Conservation (phyloP, 2,329 filamentous ascomycete genomes). For the Colletotrichum cereale region DNA sequence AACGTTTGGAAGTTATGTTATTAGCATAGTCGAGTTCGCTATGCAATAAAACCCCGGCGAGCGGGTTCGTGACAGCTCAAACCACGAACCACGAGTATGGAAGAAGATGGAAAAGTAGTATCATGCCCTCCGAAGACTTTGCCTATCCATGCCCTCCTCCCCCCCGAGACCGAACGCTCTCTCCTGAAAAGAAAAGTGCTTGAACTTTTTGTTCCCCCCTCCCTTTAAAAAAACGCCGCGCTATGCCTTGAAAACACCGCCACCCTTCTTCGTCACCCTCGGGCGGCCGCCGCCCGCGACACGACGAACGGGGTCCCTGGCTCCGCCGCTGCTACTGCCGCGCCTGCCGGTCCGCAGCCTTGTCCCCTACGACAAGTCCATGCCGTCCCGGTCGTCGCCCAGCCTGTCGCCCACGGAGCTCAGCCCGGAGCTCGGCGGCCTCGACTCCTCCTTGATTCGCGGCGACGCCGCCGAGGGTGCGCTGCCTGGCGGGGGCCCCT, state of each 20-base stretch:
- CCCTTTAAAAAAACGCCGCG: slow-evolving; percentile 38
- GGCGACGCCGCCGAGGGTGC: slow-evolving; percentile 38
- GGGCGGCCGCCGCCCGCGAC: neutral
- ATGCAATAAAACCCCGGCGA: neutral
- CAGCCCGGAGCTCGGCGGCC: slow-evolving; percentile 66
- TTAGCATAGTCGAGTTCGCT: neutral
- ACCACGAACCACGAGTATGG: neutral
- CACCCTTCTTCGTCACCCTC: neutral
- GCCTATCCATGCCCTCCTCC: neutral
- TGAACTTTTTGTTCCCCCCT: neutral
- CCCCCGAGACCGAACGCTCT: slow-evolving; percentile 11
- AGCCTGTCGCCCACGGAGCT: slow-evolving; percentile 67
- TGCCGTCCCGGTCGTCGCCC: slow-evolving; percentile 57
- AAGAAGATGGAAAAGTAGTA: neutral
- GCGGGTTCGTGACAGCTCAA: neutral
- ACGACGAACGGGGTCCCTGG: neutral
- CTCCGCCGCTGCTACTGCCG: neutral
- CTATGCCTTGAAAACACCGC: slow-evolving; percentile 39
- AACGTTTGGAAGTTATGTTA: neutral
- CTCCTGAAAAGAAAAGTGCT: neutral
- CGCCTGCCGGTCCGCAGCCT: slow-evolving; percentile 2
- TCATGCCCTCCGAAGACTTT: neutral
- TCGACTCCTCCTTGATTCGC: slow-evolving; percentile 49
- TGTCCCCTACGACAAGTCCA: slow-evolving; percentile 57
- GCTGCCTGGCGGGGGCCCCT: slow-evolving; percentile 44